Conservation (phyloP, 495 filamentous ascomycete species). For the Penicillium ochrochloron region DNA sequence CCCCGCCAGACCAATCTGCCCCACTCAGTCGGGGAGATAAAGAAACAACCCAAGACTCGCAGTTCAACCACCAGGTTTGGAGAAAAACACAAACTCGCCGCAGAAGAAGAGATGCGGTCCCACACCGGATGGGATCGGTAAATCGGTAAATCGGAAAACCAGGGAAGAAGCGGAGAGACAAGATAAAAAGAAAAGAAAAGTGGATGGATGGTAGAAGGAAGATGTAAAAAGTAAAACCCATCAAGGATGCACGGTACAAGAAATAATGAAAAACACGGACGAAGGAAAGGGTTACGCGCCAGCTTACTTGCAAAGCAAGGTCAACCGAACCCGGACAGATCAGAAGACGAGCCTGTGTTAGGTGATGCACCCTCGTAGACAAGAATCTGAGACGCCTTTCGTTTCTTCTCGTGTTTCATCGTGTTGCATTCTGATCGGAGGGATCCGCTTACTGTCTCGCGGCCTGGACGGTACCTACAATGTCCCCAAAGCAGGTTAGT, state of each 20-base stretch:
- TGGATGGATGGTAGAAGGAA: slow-evolving; percentile 1
- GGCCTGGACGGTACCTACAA: slow-evolving; percentile 48
- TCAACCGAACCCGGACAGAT: slow-evolving; percentile 18
- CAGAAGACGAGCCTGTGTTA: not conserved
- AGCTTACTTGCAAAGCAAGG: slow-evolving; percentile 21
- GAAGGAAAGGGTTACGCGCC: slow-evolving; percentile 17
- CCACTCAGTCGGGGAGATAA: slow-evolving; percentile 38
- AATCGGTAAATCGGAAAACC: slow-evolving; percentile 15
- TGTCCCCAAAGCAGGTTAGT: not conserved
- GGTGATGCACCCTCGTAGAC: not conserved
- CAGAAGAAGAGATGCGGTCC: slow-evolving; percentile 41
- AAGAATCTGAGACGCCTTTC: not conserved
- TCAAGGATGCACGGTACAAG: slow-evolving; percentile 31
- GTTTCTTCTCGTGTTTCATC: slow-evolving; percentile 21
- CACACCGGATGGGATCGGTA: slow-evolving; percentile 34
- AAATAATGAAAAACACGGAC: slow-evolving; percentile 18
- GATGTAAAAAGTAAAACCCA: slow-evolving; percentile 29
- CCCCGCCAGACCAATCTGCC: slow-evolving; percentile 46
- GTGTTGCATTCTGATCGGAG: slow-evolving; percentile 24
- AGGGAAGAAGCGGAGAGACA: slow-evolving; percentile 7
- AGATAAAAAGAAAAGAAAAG: slow-evolving; percentile 21
- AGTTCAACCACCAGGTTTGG: slow-evolving; percentile 34
- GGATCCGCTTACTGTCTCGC: slow-evolving; percentile 46
- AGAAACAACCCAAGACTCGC: slow-evolving; percentile 37
- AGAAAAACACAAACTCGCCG: slow-evolving; percentile 31